Conservation (phyloP, 1,284 basidiomycete genomes). For the Cutaneotrichosporon curvatum region DNA sequence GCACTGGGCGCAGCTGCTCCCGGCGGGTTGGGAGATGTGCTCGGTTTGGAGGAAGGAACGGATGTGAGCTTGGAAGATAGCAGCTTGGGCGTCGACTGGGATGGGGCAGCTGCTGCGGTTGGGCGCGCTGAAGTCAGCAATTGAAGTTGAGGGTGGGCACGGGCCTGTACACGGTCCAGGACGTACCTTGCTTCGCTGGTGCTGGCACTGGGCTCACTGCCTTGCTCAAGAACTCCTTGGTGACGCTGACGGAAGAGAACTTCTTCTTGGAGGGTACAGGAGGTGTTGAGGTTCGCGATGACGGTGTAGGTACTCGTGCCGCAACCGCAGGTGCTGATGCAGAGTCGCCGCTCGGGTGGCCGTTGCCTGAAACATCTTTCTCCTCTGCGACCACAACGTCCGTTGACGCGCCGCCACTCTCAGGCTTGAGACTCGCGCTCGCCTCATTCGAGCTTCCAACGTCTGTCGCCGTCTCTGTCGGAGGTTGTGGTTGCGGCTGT, state of each 20-base stretch:
- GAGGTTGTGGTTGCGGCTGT: no score
- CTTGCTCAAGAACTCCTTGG: conserved; percentile 89
- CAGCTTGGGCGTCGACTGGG: conserved; percentile 58
- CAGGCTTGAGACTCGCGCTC: no score
- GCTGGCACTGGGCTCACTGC: conserved; percentile 47
- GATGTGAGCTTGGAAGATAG: conserved; percentile 27
- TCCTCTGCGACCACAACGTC: neutral
- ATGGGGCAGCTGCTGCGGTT: conserved; percentile 38
- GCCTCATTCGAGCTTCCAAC: no score
- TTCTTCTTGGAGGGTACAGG: conserved; percentile 56
- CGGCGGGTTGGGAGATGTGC: conserved; percentile 29
- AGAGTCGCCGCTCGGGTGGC: conserved; percentile 2
- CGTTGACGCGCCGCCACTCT: no score
- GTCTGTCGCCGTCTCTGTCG: no score
- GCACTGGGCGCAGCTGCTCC: conserved; percentile 13
- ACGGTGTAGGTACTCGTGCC: conserved; percentile 28
- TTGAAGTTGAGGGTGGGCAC: conserved; percentile 4
- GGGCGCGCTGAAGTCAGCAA: conserved; percentile 42
- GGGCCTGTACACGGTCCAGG: neutral
- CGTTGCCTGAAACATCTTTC: neutral
- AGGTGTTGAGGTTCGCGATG: conserved; percentile 39
- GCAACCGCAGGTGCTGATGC: neutral
- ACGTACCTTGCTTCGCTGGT: conserved; percentile 15
- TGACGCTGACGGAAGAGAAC: conserved; percentile 80
- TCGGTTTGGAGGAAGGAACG: conserved; percentile 14